phyloP scores from a whole-genome alignment of 257 asterid genomes.

The Paraleonurus japonicus region DNA sequence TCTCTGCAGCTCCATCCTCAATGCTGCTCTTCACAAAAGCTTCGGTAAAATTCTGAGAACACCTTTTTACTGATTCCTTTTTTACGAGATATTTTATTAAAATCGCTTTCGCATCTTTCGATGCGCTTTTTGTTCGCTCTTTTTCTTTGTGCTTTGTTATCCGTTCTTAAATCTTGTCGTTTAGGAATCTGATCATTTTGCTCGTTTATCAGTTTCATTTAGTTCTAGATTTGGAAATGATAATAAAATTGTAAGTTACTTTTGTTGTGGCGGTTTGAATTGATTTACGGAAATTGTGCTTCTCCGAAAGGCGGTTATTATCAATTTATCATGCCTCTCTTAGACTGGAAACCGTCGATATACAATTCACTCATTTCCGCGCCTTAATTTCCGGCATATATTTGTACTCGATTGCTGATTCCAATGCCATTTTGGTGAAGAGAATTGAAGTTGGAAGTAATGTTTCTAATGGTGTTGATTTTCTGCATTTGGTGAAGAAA shows the following conservation, averaged over 20 bases:
- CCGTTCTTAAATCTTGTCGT: constrained; percentile 37
- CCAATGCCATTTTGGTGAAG: not conserved
- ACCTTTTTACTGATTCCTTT: constrained; percentile 29
- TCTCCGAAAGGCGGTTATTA: constrained; percentile 32
- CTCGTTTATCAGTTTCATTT: not conserved
- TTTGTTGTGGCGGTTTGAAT: not conserved
- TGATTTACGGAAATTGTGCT: constrained; percentile 21
- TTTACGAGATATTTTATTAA: not conserved
- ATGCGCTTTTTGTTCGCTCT: constrained; percentile 26
- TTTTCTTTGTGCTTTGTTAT: constrained; percentile 14
- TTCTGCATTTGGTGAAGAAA: constrained; percentile 4
- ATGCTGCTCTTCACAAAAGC: constrained; percentile 31
- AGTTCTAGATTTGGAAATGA: not conserved
- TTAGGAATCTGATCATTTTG: constrained; percentile 28
- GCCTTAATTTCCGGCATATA: constrained; percentile 14
- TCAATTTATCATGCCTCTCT: constrained; percentile 2
- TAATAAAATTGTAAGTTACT: not conserved
- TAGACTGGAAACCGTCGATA: constrained; percentile 35
- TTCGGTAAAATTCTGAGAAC: constrained; percentile 30
- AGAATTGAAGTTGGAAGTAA: constrained; percentile 6
- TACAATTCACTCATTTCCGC: constrained; percentile 25
- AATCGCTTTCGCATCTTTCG: constrained; percentile 30
- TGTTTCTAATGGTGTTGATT: not conserved
- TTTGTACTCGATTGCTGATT: not conserved
- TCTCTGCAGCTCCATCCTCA: constrained; percentile 13